Percentiles rank a stretch among this genome's conserved stretches.
Evolutionary conservation across 2,329 filamentous ascomycete species (phyloP).

Genomic region (Beauveria varroae): DNA sequence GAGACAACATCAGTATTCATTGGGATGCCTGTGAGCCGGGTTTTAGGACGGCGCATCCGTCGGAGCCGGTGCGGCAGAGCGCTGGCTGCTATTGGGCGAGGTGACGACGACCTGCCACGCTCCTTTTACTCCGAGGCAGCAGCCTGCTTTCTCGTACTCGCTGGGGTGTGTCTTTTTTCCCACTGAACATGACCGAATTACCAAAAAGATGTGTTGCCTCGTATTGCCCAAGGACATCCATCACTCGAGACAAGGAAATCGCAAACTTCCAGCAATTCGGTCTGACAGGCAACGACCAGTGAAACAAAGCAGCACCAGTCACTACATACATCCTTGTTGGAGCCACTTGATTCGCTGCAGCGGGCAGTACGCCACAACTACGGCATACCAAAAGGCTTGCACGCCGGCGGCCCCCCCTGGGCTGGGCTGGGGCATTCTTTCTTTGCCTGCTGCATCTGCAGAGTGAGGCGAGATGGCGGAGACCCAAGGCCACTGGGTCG

Average conservation of each 20-base stretch:
- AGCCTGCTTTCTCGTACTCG: background rate
- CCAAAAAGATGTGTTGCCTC: background rate
- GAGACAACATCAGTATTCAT: background rate
- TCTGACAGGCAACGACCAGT: background rate
- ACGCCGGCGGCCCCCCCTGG: background rate
- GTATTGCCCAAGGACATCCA: background rate
- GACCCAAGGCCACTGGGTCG: background rate
- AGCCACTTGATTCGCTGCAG: constrained; percentile 6
- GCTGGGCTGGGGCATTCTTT: background rate
- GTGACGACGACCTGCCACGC: background rate
- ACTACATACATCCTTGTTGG: background rate
- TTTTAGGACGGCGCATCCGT: constrained; percentile 1
- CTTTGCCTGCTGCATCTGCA: background rate
- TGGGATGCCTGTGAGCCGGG: background rate
- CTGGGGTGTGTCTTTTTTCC: too few species aligned
- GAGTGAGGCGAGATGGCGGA: constrained; percentile 1
- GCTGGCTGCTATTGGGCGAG: background rate
- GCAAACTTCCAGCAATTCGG: background rate
- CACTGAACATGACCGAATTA: background rate
- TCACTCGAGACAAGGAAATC: background rate
- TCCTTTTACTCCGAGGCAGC: background rate
- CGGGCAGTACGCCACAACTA: background rate
- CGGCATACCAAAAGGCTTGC: background rate
- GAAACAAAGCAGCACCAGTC: background rate
- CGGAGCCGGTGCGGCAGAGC: constrained; percentile 9